Base-by-base conservation (phyloP, 1,284 basidiomycete species). In the Tylopilus sp. region DNA sequence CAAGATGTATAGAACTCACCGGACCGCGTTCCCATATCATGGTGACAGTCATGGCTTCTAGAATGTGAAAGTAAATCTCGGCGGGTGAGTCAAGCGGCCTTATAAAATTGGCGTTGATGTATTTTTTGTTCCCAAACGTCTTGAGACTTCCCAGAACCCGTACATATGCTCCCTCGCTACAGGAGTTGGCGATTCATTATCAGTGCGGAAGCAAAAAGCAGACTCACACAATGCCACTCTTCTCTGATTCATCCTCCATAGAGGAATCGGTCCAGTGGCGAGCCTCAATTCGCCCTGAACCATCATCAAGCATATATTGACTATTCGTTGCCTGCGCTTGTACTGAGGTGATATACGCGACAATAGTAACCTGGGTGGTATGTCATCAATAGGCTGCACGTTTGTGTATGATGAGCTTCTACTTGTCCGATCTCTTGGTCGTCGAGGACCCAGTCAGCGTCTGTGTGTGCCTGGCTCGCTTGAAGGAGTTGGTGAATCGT, bases 81-180 rank as follows among this genome's bases (percentile, higher is more conserved):
- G 92, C 83, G 35, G 77, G 73, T 64, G 95, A 88, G 28, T 73
- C 77, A 36, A 88, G 71, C 5, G 74, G 73, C 26, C 86, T 82
- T 56, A 97, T 81, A 57, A 85, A 79, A 33, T 77, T 81, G 7
- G 87, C 83, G 50, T 88, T 88, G 62, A 97, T 78, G 65, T 91
- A 90, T 60, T 84, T 78, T 69, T 91, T 94, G 59, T 78, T 82
- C 37, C 83, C 82, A 68, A 96, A 97, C 7, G 77, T 77, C 69
- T 97, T 97, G 58, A 98, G 71, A n/a, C 77, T 77, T n/a, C 95
- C 96, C 33, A 90, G 80, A 21, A 96, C 82, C n/a, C 90, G 83
- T 34, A 95, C 84, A 65, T 89, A 94, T 34, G 74, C 76, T 40
- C 83, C 78, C 67, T 89, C 84, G 43, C 92, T 94, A 56, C 18